phyloP scores from a whole-genome alignment of 306 rosid genomes.

The Dryas drummondii region DNA sequence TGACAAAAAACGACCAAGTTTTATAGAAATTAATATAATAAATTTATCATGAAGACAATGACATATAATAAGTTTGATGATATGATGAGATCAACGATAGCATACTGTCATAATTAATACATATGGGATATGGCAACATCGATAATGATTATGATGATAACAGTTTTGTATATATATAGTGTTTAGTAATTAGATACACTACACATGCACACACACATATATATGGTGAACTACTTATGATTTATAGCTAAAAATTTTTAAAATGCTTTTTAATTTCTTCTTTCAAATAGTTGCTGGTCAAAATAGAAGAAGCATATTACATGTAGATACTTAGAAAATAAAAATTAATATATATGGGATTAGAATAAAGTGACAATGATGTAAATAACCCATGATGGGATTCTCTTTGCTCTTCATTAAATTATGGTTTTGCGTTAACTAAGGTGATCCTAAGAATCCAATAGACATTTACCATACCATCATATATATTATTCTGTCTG shows the following conservation, averaged over 20 bases:
- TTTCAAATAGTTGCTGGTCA: conserved; percentile 15
- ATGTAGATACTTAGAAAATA: neutral
- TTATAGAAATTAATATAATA: too few species aligned
- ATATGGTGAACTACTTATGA: neutral
- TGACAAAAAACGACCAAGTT: neutral
- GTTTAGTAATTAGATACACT: too few species aligned
- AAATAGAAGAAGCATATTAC: conserved; percentile 23
- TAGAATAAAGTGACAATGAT: conserved; percentile 38
- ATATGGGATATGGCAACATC: too few species aligned
- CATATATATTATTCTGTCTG: conserved; percentile 45
- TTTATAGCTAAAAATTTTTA: neutral
- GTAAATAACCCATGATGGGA: conserved; percentile 31
- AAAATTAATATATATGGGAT: conserved; percentile 1
- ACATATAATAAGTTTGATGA: neutral
- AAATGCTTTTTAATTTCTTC: neutral
- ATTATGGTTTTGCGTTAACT: conserved; percentile 12
- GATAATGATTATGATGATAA: too few species aligned
- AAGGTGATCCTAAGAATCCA: conserved; percentile 40
- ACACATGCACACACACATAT: too few species aligned
- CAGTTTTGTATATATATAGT: neutral
- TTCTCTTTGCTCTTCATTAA: conserved; percentile 34
- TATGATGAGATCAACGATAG: neutral
- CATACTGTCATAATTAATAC: too few species aligned
- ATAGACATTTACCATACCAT: conserved; percentile 15
- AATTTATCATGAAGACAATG: neutral